Percentiles rank a stretch among this genome's conserved stretches.
Evolutionary conservation across 116 monocot genomes (phyloP).

Genomic region (Zostera marina): DNA sequence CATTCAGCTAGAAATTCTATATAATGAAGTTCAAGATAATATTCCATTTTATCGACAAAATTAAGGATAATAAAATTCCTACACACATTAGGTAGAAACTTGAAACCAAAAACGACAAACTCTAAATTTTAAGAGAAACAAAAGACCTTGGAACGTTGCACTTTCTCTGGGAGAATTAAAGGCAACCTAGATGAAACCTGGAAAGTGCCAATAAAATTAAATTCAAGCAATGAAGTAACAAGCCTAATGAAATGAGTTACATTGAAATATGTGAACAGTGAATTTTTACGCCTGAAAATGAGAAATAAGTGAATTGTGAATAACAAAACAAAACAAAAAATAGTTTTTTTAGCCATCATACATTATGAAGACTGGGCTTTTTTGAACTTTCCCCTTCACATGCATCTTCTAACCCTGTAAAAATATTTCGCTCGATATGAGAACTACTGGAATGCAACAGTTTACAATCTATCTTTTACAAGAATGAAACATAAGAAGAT

Average conservation of each 20-base stretch:
- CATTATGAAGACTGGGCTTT: slow-evolving; percentile 28
- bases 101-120: no score
- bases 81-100: no score
- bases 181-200: slow-evolving; percentile 78
- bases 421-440: neutral
- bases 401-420: slow-evolving; percentile 26
- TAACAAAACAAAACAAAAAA: neutral
- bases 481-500: no score
- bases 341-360: slow-evolving; percentile 21
- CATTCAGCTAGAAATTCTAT: no score
- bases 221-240: neutral
- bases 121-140: neutral
- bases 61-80: no score
- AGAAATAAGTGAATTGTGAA: no score
- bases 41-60: no score
- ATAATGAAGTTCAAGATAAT: no score
- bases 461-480: slow-evolving; percentile 2
- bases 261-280: neutral
- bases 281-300: no score
- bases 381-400: slow-evolving; percentile 23
- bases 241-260: neutral
- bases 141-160: slow-evolving; percentile 77
- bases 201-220: slow-evolving; percentile 1
- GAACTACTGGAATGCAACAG: neutral
- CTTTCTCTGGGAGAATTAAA: slow-evolving; percentile 70